Evolutionary conservation across 2,329 filamentous ascomycete genomes (phyloP), one percentile per base, ranked within the genome.

Genomic region (Clonostachys chloroleuca): DNA sequence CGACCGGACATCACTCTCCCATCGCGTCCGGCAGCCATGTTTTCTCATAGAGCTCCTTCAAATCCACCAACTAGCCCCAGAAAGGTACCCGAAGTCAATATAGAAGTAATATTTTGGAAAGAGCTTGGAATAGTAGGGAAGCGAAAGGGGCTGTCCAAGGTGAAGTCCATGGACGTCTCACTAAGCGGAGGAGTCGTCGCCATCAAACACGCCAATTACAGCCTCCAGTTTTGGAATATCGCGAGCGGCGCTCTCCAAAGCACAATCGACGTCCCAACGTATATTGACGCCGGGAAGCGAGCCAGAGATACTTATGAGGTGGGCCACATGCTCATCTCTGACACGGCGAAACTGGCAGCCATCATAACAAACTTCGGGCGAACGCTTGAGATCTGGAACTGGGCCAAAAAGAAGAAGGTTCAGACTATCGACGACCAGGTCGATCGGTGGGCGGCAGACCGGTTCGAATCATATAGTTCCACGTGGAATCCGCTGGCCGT

Each of bases 141-240:
- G 44, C 36, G 44, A 30, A 49, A 52, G 34, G 37, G 34, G 42
- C 60, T 60, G 13, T 30, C 9, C 24, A 55, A 55, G 6, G 58
- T 69, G 6, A 60, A 62, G 49, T 65, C 60, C 45, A 54, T 69
- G 30, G 67, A 70, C 51, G 55, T 67, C 6, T 68, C 66, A 1
- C 55, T 59, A 2, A 58, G 55, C 1, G 61, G 61, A 0, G 56
- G 59, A 5, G 60, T 60, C 12, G 53, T 70, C 4, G 66, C 66
- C 9, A 68, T 59, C 54, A 64, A 64, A 46, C 61, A 64, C 34
- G 62, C 61, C 17, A 63, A 96, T 63, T 86, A 87, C 50, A 89
- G 89, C 1, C 87, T 96, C 50, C 96, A 95, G 68, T 89, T 96
- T 46, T 96, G 91, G 86, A 89, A 89, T 9, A 75, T 86, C 13